A percentile compares a stretch with the other conserved stretches of the same genome.
Evolutionary conservation across 2,329 filamentous ascomycete species (phyloP).

Genomic region (Coniochaeta sp.): DNA sequence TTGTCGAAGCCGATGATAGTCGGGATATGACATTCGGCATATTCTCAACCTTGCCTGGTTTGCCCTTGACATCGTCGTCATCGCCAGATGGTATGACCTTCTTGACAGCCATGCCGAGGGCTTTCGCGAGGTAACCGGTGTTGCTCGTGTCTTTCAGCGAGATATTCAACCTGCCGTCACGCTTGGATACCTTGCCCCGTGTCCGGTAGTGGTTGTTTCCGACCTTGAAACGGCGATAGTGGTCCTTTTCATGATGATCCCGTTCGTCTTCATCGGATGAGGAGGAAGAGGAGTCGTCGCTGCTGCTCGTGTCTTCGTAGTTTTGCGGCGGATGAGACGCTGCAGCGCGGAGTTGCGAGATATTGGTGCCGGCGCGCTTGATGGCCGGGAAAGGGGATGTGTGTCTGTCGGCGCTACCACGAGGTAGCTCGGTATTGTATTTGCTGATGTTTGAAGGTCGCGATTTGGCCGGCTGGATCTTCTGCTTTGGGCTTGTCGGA

Average conservation of each 20-base stretch:
- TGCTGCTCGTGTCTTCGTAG: constrained; percentile 12
- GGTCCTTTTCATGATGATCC: neutral
- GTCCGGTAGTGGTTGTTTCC: constrained; percentile 59
- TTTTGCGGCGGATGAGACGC: constrained; percentile 10
- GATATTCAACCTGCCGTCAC: constrained; percentile 65
- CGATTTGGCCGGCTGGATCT: constrained; percentile 1
- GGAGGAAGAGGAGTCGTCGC: constrained; percentile 16
- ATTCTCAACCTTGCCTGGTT: neutral
- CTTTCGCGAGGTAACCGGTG: constrained; percentile 67
- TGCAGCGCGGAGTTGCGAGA: constrained; percentile 20
- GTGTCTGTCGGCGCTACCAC: constrained; percentile 6
- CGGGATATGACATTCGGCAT: constrained; percentile 11
- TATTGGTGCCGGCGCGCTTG: constrained; percentile 18
- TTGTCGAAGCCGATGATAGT: constrained; percentile 18
- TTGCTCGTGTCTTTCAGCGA: constrained; percentile 64
- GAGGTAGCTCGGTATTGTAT: constrained; percentile 15
- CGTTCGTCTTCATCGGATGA: constrained; percentile 14
- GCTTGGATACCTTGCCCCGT: constrained; percentile 57
- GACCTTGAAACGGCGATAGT: constrained; percentile 50
- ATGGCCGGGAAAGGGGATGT: constrained; percentile 12
- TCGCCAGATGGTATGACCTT: constrained; percentile 37
- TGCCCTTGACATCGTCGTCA: constrained; percentile 23
- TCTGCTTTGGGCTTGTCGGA: neutral
- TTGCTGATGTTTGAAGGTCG: constrained; percentile 6
- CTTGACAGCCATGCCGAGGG: constrained; percentile 56